Conservation (phyloP, 2,329 filamentous ascomycete genomes). For the Furcasterigmium furcatum region DNA sequence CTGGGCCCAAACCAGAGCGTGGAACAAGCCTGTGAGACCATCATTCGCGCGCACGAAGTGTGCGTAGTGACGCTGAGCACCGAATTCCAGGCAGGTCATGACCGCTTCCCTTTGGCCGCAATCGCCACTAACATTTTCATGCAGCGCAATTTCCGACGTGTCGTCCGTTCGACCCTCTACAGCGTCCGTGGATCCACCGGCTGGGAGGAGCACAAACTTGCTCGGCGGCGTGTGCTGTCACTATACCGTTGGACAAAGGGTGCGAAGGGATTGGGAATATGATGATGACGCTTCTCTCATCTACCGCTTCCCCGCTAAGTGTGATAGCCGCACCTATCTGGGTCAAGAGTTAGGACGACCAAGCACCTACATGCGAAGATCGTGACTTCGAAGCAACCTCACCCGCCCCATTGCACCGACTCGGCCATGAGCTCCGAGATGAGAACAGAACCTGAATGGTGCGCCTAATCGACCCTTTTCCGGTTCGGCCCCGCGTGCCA, state of each 20-base stretch:
- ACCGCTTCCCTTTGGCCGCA: not conserved
- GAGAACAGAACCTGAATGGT: too few species aligned
- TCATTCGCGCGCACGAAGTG: conserved; percentile 47
- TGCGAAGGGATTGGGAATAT: conserved; percentile 28
- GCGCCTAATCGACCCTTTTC: too few species aligned
- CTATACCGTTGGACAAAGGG: conserved; percentile 48
- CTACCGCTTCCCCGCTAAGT: too few species aligned
- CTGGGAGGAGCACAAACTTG: conserved; percentile 37
- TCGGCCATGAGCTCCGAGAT: too few species aligned
- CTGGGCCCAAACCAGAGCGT: conserved; percentile 41
- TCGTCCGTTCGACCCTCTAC: conserved; percentile 45
- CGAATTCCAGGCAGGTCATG: conserved; percentile 39
- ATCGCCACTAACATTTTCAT: not conserved
- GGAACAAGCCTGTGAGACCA: conserved; percentile 44
- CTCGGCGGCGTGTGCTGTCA: conserved; percentile 44
- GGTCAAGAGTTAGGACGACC: too few species aligned
- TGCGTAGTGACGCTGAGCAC: conserved; percentile 43
- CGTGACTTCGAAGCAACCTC: too few species aligned
- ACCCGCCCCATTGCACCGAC: too few species aligned
- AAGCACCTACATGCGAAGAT: too few species aligned
- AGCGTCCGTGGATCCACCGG: conserved; percentile 38
- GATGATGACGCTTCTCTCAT: conserved; percentile 1
- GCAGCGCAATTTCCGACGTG: conserved; percentile 52
- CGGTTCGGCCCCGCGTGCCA: too few species aligned
- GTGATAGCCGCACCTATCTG: too few species aligned